Conservation (phyloP, 2,329 filamentous ascomycete species). For the Trichophyton schoenleinii region DNA sequence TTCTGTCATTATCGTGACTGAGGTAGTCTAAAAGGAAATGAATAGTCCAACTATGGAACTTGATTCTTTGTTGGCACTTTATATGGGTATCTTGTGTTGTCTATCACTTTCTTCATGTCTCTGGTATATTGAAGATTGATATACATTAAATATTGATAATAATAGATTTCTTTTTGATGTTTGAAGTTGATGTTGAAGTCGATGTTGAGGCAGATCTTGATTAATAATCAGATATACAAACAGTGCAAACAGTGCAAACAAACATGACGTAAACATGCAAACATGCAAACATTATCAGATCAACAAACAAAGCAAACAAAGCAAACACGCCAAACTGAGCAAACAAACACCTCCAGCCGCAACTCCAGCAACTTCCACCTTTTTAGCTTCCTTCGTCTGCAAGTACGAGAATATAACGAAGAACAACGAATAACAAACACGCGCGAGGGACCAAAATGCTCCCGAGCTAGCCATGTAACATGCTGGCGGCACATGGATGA, state of each 20-base stretch:
- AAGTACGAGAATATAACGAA: not conserved
- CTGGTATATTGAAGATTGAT: too few relatives aligned
- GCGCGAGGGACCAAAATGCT: not conserved
- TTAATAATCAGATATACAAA: not conserved
- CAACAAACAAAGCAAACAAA: not conserved
- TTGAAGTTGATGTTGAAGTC: too few relatives aligned
- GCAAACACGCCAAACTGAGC: not conserved
- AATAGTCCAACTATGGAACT: too few relatives aligned
- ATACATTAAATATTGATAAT: too few relatives aligned
- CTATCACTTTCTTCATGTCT: too few relatives aligned
- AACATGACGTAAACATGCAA: not conserved
- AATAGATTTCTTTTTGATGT: too few relatives aligned
- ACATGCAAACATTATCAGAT: not conserved
- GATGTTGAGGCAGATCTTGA: too few relatives aligned
- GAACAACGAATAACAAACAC: too few relatives aligned
- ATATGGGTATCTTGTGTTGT: too few relatives aligned
- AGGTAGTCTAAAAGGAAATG: too few relatives aligned
- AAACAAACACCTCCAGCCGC: not conserved
- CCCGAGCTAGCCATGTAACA: not conserved
- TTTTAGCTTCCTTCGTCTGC: not conserved
- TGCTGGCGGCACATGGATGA: conserved; percentile 3
- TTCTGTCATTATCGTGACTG: too few relatives aligned
- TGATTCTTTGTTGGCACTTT: too few relatives aligned
- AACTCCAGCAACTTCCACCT: not conserved
- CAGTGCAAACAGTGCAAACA: not conserved